Evolutionary conservation across 139 green algal genomes (phyloP).

Genomic region (Edaphochlamys debaryana): DNA sequence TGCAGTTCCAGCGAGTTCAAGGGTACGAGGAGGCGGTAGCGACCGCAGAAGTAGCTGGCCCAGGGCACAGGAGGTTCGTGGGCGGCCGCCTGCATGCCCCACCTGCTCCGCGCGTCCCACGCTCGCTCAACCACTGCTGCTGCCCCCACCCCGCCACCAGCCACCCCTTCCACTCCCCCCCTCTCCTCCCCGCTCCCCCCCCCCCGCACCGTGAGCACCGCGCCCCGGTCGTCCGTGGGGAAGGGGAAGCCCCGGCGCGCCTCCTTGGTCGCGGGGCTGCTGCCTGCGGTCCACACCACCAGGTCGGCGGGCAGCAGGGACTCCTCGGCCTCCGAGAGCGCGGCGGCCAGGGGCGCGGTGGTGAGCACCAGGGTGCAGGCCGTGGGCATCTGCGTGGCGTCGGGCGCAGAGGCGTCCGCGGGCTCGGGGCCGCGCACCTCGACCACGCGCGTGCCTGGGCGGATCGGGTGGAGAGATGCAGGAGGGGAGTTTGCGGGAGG

Average conservation of each 20-base stretch:
- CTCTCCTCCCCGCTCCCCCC: background rate
- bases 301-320: constrained; percentile 71
- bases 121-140: too few species aligned
- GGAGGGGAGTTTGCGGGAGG: too few species aligned
- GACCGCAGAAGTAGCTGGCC: too few species aligned
- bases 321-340: background rate
- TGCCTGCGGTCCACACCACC: constrained; percentile 92
- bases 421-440: background rate
- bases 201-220: constrained; percentile 66
- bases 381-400: constrained; percentile 24
- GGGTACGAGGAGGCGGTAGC: too few species aligned
- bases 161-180: background rate
- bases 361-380: background rate
- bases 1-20: too few species aligned
- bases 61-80: too few species aligned
- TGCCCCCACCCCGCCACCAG: too few species aligned
- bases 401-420: background rate
- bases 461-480: too few species aligned
- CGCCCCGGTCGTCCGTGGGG: constrained; percentile 65
- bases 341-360: background rate
- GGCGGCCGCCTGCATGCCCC: too few species aligned
- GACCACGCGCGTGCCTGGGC: background rate
- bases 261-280: constrained; percentile 60
- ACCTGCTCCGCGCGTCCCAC: too few species aligned
- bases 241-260: constrained; percentile 71